Percentiles rank a stretch among this genome's conserved stretches.
These are phyloP conservation scores for Gossypium australe DNA, from an alignment of 345 rosid genomes.

Conservation along the genomic window DNA sequence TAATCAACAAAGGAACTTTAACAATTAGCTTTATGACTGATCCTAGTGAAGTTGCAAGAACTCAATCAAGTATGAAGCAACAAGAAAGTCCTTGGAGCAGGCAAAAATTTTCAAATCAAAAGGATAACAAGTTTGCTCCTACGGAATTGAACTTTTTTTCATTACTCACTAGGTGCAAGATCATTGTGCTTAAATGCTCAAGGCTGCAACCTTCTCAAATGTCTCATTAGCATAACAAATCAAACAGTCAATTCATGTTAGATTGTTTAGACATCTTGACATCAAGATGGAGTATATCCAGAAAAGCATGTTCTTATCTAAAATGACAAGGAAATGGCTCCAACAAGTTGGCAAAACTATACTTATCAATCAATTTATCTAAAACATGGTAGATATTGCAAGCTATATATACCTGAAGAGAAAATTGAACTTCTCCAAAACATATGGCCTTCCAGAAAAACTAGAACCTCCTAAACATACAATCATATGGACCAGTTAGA, in stretches of 20 bases:
- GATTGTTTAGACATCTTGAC: neutral
- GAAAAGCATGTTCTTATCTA: neutral
- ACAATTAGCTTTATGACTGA: neutral
- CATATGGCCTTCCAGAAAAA: neutral
- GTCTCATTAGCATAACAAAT: neutral
- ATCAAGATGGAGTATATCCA: neutral
- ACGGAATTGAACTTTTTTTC: neutral
- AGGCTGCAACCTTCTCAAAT: neutral
- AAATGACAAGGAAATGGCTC: neutral
- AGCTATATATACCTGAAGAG: neutral
- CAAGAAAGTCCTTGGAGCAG: neutral
- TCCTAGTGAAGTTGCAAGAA: neutral
- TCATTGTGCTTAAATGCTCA: neutral
- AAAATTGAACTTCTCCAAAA: constrained; percentile 6
- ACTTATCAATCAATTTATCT: neutral
- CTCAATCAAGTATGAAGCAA: neutral
- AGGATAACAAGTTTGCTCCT: neutral
- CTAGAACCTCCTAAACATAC: neutral
- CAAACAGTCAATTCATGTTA: neutral
- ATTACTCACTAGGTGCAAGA: neutral
- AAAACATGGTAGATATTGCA: neutral
- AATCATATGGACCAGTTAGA: constrained; percentile 71
- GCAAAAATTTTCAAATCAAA: neutral
- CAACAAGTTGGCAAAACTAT: neutral
- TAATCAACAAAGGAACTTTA: neutral